Conservation (phyloP, 371 early-diverging fungal genomes). For the Parasitella parasitica region DNA sequence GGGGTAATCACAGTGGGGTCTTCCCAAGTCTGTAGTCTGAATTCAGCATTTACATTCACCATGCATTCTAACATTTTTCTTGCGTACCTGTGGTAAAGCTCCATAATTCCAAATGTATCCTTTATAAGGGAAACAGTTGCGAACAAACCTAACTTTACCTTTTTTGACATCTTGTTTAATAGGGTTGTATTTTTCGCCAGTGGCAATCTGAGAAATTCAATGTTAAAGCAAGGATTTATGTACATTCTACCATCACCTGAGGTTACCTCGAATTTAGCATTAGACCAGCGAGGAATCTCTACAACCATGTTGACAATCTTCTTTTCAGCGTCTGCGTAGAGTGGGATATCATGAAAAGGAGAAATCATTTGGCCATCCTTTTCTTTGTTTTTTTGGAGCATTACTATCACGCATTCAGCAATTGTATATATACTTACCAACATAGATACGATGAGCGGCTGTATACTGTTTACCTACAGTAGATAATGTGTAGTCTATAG, state of each 20-base stretch:
- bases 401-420: not conserved
- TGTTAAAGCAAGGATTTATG: too few species aligned
- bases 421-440: conserved; percentile 56
- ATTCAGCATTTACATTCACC: not conserved
- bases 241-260: too few species aligned
- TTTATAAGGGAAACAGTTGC: conserved; percentile 99
- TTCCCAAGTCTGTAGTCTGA: conserved; percentile 90
- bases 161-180: conserved; percentile 99
- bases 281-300: conserved; percentile 99
- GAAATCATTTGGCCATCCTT: conserved; percentile 78
- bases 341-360: conserved; percentile 99
- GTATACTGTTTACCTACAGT: conserved; percentile 71
- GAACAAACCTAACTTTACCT: conserved; percentile 97
- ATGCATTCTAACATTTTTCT: too few species aligned
- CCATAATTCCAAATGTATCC: conserved; percentile 99
- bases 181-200: conserved; percentile 94
- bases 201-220: conserved; percentile 69
- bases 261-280: conserved; percentile 97
- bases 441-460: conserved; percentile 77
- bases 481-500: conserved; percentile 9
- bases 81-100: conserved; percentile 87
- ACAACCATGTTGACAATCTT: conserved; percentile 95
- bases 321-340: conserved; percentile 85
- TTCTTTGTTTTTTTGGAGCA: conserved; percentile 35
- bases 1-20: conserved; percentile 85